Evolutionary conservation across 2,329 filamentous ascomycete genomes (phyloP), one percentile per base, ranked within the genome.

Genomic region (Pyrenochaeta sp.): DNA sequence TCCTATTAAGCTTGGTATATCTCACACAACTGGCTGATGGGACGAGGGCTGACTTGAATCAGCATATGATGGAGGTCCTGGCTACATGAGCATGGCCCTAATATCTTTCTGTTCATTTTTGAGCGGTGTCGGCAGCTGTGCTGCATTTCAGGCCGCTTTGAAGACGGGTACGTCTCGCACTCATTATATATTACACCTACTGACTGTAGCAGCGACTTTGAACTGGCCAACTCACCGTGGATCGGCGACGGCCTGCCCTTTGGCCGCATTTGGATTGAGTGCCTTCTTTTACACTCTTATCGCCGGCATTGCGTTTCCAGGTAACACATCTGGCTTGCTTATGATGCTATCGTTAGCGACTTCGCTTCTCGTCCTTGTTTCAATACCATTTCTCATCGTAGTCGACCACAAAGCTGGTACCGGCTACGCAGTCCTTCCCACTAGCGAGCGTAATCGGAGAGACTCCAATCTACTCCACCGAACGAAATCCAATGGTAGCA

Each of bases 231-330:
- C 89, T 53, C 90, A 96, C 73, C 87, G 95, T 60, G 95, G 95
- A 49, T 97, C 94, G 3, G 95, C 95, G 5, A 98, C 95, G 5
- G 93, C 93, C 1, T 95, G 98, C 66, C 94, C 95, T 5, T 78
- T 98, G 50, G 91, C 95, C 51, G 93, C 91, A 2, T 98, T 98
- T 71, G 95, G 95, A 2, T 79, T 99, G 51, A 97, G 93, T 73
- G 95, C 95, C 49, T 95, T 99, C 78, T 96, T 98, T 80, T 99
- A 97, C 78, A 94, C 95, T 0, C 83, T 88, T 2, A 77, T 96
- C 30, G 91, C 92, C 18, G 86, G 87, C 15, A 71, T 96, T 41
- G 79, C 91, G 35, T 93, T 97, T 70, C 90, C 91, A 2, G 91
- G 92, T 33, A 87, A 96, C 67, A 95, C 92, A 0, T 89, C 89